phyloP scores from a whole-genome alignment of 2,329 filamentous ascomycete genomes.

The Tolypocladium nubicola region DNA sequence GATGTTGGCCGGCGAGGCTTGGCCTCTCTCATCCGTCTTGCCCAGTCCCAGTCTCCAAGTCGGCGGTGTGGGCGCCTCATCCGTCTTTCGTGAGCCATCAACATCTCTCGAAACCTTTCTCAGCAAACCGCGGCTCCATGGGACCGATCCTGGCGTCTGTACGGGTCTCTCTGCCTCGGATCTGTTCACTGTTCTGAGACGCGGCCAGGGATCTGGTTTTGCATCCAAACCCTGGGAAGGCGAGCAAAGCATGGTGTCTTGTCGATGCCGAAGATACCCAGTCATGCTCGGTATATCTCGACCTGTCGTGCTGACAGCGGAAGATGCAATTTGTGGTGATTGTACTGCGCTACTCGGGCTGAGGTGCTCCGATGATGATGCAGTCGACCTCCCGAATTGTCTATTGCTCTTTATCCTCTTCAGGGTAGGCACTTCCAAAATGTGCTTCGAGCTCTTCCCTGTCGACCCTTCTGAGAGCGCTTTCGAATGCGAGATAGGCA shows the following conservation, averaged over 20 bases:
- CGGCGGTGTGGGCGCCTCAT: background rate
- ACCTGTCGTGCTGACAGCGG: background rate
- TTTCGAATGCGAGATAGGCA: background rate
- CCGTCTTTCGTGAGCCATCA: background rate
- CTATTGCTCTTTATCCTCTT: background rate
- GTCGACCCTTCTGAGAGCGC: background rate
- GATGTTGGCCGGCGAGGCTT: background rate
- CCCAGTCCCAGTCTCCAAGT: background rate
- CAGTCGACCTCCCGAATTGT: too few relatives aligned
- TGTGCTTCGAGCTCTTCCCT: background rate
- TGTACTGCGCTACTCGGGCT: background rate
- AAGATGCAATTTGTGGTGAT: background rate
- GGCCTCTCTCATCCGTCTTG: background rate
- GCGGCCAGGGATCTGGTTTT: conserved; percentile 7
- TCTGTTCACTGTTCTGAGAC: conserved; percentile 2
- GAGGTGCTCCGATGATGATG: too few relatives aligned
- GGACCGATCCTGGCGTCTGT: background rate
- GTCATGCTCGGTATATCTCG: conserved; percentile 6
- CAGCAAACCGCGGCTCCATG: conserved; percentile 3
- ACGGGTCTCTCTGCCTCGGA: background rate
- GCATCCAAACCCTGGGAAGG: background rate
- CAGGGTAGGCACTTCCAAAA: background rate
- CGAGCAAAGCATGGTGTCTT: conserved; percentile 6
- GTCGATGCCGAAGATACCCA: conserved; percentile 5
- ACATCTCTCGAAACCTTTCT: conserved; percentile 1